These are phyloP conservation scores for Annulohypoxylon truncatum DNA, from an alignment of 2,329 filamentous ascomycete species.

Conservation along the genomic window DNA sequence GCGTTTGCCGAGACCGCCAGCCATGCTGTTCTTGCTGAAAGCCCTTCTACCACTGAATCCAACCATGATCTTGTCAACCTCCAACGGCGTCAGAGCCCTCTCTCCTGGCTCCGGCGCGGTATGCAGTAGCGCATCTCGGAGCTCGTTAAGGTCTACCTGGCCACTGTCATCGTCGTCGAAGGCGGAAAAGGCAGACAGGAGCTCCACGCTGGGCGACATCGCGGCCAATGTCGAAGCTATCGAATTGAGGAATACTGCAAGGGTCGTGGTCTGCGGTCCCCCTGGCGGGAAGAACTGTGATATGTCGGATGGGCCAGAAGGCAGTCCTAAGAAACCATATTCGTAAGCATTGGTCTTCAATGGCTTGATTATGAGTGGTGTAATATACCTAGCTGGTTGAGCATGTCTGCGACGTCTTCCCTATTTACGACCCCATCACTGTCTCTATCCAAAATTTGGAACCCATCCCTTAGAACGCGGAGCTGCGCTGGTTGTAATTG, in stretches of 20 bases:
- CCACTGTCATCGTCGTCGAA: conserved; percentile 97
- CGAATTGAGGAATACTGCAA: conserved; percentile 87
- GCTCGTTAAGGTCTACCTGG: conserved; percentile 84
- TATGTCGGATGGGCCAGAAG: conserved; percentile 76
- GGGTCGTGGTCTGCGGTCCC: conserved; percentile 77
- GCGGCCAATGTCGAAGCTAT: conserved; percentile 79
- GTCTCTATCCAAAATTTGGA: conserved; percentile 91
- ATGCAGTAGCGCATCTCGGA: conserved; percentile 84
- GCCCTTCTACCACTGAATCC: conserved; percentile 87
- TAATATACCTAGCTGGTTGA: conserved; percentile 79
- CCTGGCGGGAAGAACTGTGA: conserved; percentile 84
- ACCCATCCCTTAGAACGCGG: conserved; percentile 88
- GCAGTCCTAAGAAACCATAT: conserved; percentile 68
- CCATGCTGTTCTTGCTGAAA: conserved; percentile 70
- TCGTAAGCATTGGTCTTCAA: conserved; percentile 14
- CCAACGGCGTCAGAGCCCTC: conserved; percentile 71
- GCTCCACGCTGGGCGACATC: conserved; percentile 81
- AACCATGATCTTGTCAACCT: conserved; percentile 87
- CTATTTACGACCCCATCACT: conserved; percentile 85
- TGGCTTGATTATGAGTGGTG: background rate
- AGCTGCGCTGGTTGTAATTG: conserved; percentile 85
- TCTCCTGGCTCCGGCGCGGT: conserved; percentile 82
- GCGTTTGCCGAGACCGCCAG: conserved; percentile 67
- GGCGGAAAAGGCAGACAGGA: conserved; percentile 90
- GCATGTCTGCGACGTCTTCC: conserved; percentile 87